Evolutionary conservation across 352 stramenopile species (phyloP), one percentile per base, ranked within the genome.

Genomic region (Pythium diclinum): DNA sequence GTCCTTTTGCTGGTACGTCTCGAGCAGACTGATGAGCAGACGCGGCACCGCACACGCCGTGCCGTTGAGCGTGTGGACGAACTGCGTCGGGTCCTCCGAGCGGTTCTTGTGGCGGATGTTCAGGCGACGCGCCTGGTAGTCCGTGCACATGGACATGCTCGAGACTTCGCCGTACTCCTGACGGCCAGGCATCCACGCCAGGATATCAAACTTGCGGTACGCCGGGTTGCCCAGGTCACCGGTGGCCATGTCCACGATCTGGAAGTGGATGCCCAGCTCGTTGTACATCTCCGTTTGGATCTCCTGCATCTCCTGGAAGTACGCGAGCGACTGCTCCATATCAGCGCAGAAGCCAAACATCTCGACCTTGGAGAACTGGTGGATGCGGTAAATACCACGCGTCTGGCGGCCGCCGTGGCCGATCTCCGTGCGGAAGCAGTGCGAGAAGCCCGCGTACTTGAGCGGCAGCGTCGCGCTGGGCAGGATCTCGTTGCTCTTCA

Each of bases 281-380:
- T 81, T 63, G 63, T 90, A 91, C 65, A 96, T 82, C 33, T 79
- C 73, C 9, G 74, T 87, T 69, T 96, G 81, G 47, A 96, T 87
- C 3, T 71, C 75, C 8, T 92, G 63, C 74, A 96, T 91, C 52
- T 94, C 85, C 9, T 95, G 54, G 38, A 94, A 92, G 60, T 92
- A 87, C 14, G 19, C 19, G 17, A 92, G 72, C 3, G 75, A 81
- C 63, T 95, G 82, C 6, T 70, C 73, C 71, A 87, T 83, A 28
- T 83, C 79, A 30, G 79, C 85, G 30, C 78, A 81, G 63, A 96
- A 93, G 58, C 75, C 84, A 58, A 95, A 92, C 88, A 96, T 95
- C 65, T 97, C 88, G 17, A 95, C 87, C 59, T 97, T 96, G 68
- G 72, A 89, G 63, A 97, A 97, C 68, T 97, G 89, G 70, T 96